Percentiles rank a stretch among this genome's conserved stretches.
Evolutionary conservation across 2,329 filamentous ascomycete species (phyloP).

Genomic region (Cercospora sp.): DNA sequence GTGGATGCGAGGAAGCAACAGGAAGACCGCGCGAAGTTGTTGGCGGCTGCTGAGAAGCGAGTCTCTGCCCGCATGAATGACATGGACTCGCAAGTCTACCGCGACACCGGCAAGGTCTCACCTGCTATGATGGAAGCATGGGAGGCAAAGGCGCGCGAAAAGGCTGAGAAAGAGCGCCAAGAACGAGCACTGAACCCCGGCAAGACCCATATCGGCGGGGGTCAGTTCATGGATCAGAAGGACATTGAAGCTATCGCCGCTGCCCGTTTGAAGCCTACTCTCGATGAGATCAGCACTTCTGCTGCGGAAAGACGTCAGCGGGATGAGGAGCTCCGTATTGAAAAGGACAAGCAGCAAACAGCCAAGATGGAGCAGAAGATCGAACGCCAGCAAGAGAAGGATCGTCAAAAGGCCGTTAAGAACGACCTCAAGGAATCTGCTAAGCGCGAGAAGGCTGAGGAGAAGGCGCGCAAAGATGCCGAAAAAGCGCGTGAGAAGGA

Average conservation of each 20-base stretch:
- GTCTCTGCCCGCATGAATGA: conserved; percentile 75
- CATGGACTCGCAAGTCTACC: conserved; percentile 79
- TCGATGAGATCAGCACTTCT: conserved; percentile 81
- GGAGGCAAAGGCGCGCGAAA: conserved; percentile 73
- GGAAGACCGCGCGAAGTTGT: conserved; percentile 70
- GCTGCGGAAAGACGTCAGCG: conserved; percentile 71
- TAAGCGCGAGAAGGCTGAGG: conserved; percentile 52
- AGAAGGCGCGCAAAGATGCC: conserved; percentile 54
- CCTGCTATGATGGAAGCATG: conserved; percentile 71
- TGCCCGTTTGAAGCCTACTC: conserved; percentile 73
- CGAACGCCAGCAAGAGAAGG: conserved; percentile 48
- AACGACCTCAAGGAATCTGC: conserved; percentile 56
- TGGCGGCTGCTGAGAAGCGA: conserved; percentile 80
- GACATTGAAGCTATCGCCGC: conserved; percentile 80
- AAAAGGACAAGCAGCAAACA: conserved; percentile 65
- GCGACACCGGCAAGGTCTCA: conserved; percentile 72
- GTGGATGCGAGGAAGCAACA: conserved; percentile 73
- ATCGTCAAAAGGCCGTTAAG: conserved; percentile 52
- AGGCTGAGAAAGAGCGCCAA: conserved; percentile 66
- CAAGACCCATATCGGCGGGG: conserved; percentile 71
- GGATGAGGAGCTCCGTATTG: conserved; percentile 62
- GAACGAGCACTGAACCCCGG: conserved; percentile 59
- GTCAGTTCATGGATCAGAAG: conserved; percentile 73
- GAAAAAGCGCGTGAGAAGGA: conserved; percentile 54
- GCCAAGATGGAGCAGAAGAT: conserved; percentile 60